phyloP scores from a whole-genome alignment of 257 asterid genomes.

The Nicotiana benthamiana region DNA sequence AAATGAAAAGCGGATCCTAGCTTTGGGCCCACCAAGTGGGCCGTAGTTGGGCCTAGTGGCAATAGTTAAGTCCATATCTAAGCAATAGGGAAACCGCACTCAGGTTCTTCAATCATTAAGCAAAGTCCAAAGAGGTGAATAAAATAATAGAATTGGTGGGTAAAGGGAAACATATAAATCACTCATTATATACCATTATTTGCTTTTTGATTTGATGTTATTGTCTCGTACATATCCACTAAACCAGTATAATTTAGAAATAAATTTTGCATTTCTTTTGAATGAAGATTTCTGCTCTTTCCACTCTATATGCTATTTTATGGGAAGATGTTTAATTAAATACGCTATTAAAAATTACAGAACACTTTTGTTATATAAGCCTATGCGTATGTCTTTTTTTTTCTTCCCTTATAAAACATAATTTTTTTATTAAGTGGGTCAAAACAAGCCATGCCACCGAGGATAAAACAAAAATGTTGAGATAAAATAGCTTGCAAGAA shows the following conservation, averaged over 20 bases:
- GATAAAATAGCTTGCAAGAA: too few species aligned
- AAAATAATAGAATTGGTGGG: not conserved
- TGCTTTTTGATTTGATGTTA: not conserved
- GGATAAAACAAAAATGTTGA: too few species aligned
- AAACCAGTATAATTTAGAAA: not conserved
- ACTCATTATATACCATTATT: not conserved
- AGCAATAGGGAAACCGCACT: not conserved
- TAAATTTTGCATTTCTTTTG: not conserved
- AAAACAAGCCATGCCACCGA: too few species aligned
- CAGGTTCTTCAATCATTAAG: not conserved
- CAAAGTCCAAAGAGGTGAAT: not conserved
- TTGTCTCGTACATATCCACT: not conserved
- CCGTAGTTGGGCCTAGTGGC: not conserved
- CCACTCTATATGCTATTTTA: not conserved
- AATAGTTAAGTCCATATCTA: not conserved
- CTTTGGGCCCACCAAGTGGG: not conserved
- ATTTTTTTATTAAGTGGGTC: too few species aligned
- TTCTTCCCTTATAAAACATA: not conserved
- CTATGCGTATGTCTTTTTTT: too few species aligned
- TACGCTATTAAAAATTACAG: rapidly evolving
- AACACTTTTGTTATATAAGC: rapidly evolving
- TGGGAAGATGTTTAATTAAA: not conserved
- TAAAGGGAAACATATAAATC: not conserved
- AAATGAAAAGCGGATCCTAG: not conserved
- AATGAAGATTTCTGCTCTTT: not conserved